Conservation (phyloP, 2,329 filamentous ascomycete species). For the Fusarium acutatum region DNA sequence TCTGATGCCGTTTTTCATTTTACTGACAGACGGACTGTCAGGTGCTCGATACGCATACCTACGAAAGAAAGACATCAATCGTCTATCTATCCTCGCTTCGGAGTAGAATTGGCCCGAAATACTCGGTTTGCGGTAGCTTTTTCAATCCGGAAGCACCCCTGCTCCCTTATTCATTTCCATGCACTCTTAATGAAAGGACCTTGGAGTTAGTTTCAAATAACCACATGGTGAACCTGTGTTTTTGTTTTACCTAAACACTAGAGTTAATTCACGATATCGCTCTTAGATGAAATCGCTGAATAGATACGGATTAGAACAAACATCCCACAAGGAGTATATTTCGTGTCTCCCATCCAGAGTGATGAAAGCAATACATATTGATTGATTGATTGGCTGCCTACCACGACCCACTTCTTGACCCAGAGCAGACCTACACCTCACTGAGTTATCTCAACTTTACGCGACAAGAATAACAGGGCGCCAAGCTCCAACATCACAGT, state of each 20-base stretch:
- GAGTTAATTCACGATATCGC: not conserved
- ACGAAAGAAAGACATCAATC: not conserved
- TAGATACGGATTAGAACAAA: not conserved
- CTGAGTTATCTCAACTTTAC: not conserved
- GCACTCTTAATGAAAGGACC: not conserved
- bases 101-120: not conserved
- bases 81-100: not conserved
- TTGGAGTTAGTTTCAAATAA: not conserved
- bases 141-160: not conserved
- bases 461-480: not conserved
- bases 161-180: not conserved
- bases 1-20: not conserved
- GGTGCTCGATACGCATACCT: not conserved
- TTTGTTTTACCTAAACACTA: not conserved
- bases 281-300: not conserved
- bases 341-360: not conserved
- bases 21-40: slow-evolving; percentile 22
- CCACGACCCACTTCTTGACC: not conserved
- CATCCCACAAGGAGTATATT: not conserved
- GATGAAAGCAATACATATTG: not conserved
- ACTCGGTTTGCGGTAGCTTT: not conserved
- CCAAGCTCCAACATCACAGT: not conserved
- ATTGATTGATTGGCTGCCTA: slow-evolving; percentile 40
- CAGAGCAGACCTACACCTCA: not conserved
- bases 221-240: not conserved